Evolutionary conservation across 495 filamentous ascomycete species (phyloP).

Genomic region (Talaromyces wortmannii): DNA sequence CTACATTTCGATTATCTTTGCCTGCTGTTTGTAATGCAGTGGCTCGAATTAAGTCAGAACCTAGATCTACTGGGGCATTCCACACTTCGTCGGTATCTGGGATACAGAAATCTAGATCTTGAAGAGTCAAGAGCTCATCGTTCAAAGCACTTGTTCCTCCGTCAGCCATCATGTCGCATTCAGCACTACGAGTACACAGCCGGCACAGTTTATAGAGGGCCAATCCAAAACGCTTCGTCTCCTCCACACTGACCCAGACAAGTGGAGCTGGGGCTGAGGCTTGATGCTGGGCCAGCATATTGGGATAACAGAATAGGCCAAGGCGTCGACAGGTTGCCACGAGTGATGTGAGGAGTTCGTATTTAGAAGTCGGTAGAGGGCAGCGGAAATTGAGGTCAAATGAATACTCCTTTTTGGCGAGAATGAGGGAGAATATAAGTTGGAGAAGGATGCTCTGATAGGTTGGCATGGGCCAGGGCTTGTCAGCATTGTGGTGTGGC

Average conservation of each 20-base stretch:
- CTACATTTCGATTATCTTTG: too few relatives aligned
- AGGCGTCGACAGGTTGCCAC: constrained; percentile 17
- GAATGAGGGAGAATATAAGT: constrained; percentile 15
- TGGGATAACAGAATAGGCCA: constrained; percentile 23
- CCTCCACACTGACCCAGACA: constrained; percentile 20
- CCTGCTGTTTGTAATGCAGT: too few relatives aligned
- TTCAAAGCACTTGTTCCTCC: too few relatives aligned
- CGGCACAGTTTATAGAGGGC: constrained; percentile 19
- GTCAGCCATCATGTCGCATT: too few relatives aligned
- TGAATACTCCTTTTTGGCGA: not conserved
- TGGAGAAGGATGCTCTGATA: constrained; percentile 28
- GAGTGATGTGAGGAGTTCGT: constrained; percentile 13
- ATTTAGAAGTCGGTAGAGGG: constrained; percentile 7
- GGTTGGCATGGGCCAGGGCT: constrained; percentile 22
- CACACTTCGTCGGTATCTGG: too few relatives aligned
- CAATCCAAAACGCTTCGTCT: constrained; percentile 21
- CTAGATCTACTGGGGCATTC: too few relatives aligned
- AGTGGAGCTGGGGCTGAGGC: constrained; percentile 7
- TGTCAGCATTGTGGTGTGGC: constrained; percentile 4
- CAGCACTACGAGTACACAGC: too few relatives aligned
- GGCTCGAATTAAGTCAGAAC: too few relatives aligned
- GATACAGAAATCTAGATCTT: too few relatives aligned
- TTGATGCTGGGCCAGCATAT: constrained; percentile 13
- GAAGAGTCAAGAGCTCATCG: too few relatives aligned
- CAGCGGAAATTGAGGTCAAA: constrained; percentile 12